Percentiles rank a stretch among this genome's conserved stretches.
These are phyloP conservation scores for Fusarium coffeatum DNA, from an alignment of 2,329 filamentous ascomycete species.

Conservation along the genomic window DNA sequence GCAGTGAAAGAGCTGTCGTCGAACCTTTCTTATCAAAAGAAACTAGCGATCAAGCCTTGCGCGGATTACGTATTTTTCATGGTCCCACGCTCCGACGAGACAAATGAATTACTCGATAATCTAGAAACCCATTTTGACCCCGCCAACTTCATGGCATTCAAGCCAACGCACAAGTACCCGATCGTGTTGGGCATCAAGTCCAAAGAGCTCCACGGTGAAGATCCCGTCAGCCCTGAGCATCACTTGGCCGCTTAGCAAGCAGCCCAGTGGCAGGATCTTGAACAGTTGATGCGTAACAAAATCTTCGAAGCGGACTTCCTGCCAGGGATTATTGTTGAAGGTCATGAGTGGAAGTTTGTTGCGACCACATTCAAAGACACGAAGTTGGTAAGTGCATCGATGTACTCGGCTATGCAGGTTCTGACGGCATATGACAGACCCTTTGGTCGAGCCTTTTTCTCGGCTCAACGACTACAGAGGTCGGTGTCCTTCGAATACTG, in stretches of 20 bases:
- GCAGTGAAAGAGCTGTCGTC: background rate
- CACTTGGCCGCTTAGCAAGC: background rate
- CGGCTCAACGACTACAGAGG: background rate
- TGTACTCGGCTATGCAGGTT: background rate
- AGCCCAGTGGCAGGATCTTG: background rate
- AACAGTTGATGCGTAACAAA: too few relatives aligned
- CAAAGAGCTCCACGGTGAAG: background rate
- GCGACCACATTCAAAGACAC: background rate
- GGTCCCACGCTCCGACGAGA: background rate
- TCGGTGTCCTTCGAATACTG: background rate
- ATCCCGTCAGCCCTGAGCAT: background rate
- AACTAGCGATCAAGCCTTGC: background rate
- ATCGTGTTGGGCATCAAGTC: background rate
- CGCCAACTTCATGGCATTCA: background rate
- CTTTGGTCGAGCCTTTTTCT: background rate
- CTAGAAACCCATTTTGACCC: too few relatives aligned
- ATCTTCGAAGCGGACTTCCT: background rate
- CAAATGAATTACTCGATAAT: too few relatives aligned
- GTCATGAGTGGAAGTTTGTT: background rate
- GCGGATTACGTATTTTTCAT: background rate
- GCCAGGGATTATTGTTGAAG: background rate
- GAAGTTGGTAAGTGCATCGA: background rate
- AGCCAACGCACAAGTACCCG: background rate
- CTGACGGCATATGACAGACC: background rate
- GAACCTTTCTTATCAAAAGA: background rate